Evolutionary conservation across 2,329 filamentous ascomycete genomes (phyloP).

Genomic region (Fusarium humuli): DNA sequence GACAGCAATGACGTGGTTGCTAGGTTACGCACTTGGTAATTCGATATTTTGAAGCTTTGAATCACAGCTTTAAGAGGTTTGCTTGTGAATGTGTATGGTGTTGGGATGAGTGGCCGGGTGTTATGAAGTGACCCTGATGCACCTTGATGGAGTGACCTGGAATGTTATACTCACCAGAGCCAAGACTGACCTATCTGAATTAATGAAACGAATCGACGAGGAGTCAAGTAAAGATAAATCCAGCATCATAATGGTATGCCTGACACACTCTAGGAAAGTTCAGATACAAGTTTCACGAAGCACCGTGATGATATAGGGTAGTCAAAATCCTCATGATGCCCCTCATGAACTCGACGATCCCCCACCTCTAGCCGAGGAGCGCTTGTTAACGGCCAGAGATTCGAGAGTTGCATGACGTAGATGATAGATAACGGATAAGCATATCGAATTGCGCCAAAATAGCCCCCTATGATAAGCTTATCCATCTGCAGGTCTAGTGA

Average conservation of each 20-base stretch:
- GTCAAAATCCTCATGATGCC: not conserved
- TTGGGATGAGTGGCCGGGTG: not conserved
- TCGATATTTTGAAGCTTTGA: not conserved
- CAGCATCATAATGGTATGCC: not conserved
- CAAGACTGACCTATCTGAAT: not conserved
- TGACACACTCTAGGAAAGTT: not conserved
- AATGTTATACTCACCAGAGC: too few species aligned
- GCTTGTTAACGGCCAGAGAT: not conserved
- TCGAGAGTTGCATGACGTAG: constrained; percentile 29
- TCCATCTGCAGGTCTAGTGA: constrained; percentile 20
- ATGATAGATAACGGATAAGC: constrained; percentile 7
- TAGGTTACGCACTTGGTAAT: not conserved
- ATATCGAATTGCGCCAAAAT: not conserved
- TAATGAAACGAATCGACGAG: not conserved
- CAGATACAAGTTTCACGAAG: not conserved
- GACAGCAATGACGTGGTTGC: constrained; percentile 24
- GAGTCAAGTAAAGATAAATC: not conserved
- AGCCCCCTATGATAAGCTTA: constrained; percentile 39
- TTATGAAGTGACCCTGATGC: too few species aligned
- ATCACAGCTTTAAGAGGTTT: not conserved
- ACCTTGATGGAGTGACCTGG: too few species aligned
- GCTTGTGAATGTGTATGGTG: not conserved
- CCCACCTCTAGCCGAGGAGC: constrained; percentile 30
- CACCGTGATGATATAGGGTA: constrained; percentile 16
- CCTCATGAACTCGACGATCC: constrained; percentile 38